Evolutionary conservation across 1,284 basidiomycete species (phyloP).

Genomic region (Ceratobasidium sp.): DNA sequence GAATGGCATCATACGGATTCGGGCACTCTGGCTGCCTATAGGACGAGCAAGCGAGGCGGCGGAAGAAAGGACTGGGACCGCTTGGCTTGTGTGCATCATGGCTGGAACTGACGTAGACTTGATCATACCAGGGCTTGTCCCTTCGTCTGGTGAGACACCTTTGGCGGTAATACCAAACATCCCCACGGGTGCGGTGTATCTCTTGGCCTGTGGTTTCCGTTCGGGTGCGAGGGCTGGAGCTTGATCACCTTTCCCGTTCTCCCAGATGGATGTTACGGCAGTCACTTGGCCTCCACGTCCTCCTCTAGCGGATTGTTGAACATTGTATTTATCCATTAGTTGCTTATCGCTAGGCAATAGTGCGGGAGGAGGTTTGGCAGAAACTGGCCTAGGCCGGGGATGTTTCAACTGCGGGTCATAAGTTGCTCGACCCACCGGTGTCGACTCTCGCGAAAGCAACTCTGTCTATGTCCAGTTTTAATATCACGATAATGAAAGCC

Average conservation of each 20-base stretch:
- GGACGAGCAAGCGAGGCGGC: constrained; percentile 72
- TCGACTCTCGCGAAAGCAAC: constrained; percentile 6
- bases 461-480: constrained; percentile 4
- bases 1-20: constrained; percentile 45
- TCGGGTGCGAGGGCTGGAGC: neutral
- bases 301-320: constrained; percentile 75
- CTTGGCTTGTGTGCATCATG: constrained; percentile 32
- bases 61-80: constrained; percentile 65
- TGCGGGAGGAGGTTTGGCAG: constrained; percentile 41
- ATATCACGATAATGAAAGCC: constrained; percentile 19
- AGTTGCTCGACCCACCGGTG: neutral
- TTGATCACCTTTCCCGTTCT: constrained; percentile 43
- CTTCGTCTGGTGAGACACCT: constrained; percentile 4
- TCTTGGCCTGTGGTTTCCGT: neutral
- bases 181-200: neutral
- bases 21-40: constrained; percentile 45
- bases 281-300: constrained; percentile 76
- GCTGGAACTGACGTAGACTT: constrained; percentile 32
- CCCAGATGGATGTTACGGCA: constrained; percentile 73
- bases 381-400: constrained; percentile 45
- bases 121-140: constrained; percentile 13
- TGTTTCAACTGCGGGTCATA: constrained; percentile 36
- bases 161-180: constrained; percentile 14
- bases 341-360: constrained; percentile 52
- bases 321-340: constrained; percentile 67